These are phyloP conservation scores for Colletotrichum zoysiae DNA, from an alignment of 2,329 filamentous ascomycete species.

Conservation along the genomic window DNA sequence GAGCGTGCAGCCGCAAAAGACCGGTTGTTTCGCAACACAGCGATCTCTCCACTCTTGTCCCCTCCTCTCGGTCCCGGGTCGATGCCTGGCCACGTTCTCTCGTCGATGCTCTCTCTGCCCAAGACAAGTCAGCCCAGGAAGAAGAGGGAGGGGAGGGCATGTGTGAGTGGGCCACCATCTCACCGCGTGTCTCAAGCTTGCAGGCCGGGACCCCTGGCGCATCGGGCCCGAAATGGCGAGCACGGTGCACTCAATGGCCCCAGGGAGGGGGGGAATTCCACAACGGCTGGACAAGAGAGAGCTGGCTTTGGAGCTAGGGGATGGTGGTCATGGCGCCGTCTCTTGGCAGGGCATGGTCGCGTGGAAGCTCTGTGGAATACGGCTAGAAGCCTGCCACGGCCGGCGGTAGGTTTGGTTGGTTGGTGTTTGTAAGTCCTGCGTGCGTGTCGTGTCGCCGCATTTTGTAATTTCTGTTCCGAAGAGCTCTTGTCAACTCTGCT, in stretches of 20 bases:
- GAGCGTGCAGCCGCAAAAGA: slow-evolving; percentile 28
- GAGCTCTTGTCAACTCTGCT: not conserved
- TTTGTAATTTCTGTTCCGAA: not conserved
- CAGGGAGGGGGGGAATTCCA: slow-evolving; percentile 1
- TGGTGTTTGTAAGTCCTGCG: not conserved
- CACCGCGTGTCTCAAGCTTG: slow-evolving; percentile 36
- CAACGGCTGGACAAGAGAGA: slow-evolving; percentile 28
- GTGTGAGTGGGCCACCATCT: slow-evolving; percentile 34
- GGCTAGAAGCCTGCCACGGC: slow-evolving; percentile 30
- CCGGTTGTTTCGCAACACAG: slow-evolving; percentile 21
- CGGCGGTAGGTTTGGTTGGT: not conserved
- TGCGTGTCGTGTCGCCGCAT: not conserved
- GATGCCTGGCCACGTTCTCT: not conserved
- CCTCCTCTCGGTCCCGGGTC: not conserved
- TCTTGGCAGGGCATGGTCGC: slow-evolving; percentile 12
- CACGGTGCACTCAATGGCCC: slow-evolving; percentile 27
- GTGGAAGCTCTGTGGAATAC: slow-evolving; percentile 31
- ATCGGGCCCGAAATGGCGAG: slow-evolving; percentile 18
- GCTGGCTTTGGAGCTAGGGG: slow-evolving; percentile 25
- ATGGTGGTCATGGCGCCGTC: slow-evolving; percentile 16
- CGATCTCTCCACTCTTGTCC: not conserved
- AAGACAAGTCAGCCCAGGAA: slow-evolving; percentile 14
- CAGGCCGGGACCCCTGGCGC: slow-evolving; percentile 31
- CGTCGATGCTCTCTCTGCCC: slow-evolving; percentile 14
- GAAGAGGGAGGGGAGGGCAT: slow-evolving; percentile 9